Base-by-base conservation (phyloP, 352 stramenopile genomes). In the Pythium biforme region DNA sequence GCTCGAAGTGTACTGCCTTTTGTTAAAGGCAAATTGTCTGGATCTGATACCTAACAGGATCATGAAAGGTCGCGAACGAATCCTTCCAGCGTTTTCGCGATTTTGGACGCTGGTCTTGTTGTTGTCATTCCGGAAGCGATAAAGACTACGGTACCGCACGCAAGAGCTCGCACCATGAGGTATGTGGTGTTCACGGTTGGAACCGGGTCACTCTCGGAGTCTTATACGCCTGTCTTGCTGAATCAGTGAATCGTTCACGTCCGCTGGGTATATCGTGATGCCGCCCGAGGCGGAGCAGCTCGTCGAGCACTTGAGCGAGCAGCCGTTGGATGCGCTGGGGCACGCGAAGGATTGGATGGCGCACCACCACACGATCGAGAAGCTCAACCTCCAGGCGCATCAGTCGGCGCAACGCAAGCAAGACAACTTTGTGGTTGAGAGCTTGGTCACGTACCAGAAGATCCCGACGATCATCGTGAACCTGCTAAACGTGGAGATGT, bases 361-460 rank as follows among this genome's bases (percentile, higher is more conserved):
- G 29, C 80, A 98, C 62, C 91, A 98, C 66, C 70, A 92, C 48
- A 61, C 61, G 11, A 76, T 98, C 52, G 88, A 98, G 66, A 97
- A 97, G 66, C 70, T 98, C 47, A 98, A 98, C 56, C 52, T 98
- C 11, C 93, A 98, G 65, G 88, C 91, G 27, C 90, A 97, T 58
- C 92, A 97, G 63, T 97, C 88, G 14, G 90, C 91, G 0, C 90
- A 95, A 73, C 75, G 69, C 49, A 92, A 93, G 41, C 76, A 90
- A 45, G 94, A 98, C 69, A 96, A 97, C 70, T 98, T 97, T 67
- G 89, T 98, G 34, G 72, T 98, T 50, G 94, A 98, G 65, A 80
- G 71, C 31, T 57, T 98, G 46, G 66, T 98, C 53, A 98, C 95
- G 33, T 97, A 96, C 65, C 73, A 93, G 55, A 98, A 98, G 68